Percentiles rank a stretch among this genome's conserved stretches.
Evolutionary conservation across 2,329 filamentous ascomycete species (phyloP).

Genomic region (Daldinia sp.): DNA sequence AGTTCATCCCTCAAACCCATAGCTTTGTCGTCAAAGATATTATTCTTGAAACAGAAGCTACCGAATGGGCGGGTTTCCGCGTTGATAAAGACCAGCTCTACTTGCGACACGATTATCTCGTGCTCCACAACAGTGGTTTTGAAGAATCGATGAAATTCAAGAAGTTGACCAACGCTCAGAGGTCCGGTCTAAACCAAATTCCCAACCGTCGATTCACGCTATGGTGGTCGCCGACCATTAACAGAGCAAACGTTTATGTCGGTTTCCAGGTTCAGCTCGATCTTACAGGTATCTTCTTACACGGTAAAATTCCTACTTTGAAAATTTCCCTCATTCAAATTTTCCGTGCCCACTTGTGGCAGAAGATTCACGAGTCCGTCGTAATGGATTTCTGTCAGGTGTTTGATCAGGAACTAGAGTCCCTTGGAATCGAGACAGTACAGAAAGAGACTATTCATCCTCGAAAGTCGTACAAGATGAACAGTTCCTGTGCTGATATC

Average conservation of each 20-base stretch:
- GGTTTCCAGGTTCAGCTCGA: slow-evolving; percentile 99
- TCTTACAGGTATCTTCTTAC: slow-evolving; percentile 97
- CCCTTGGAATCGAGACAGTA: slow-evolving; percentile 94
- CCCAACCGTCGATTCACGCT: slow-evolving; percentile 98
- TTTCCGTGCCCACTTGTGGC: slow-evolving; percentile 99
- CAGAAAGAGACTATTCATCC: slow-evolving; percentile 99
- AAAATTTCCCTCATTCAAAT: slow-evolving; percentile 99
- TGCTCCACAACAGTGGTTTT: slow-evolving; percentile 65
- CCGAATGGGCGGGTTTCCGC: slow-evolving; percentile 64
- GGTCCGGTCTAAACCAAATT: slow-evolving; percentile 97
- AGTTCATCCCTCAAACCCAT: slow-evolving; percentile 45
- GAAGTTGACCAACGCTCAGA: slow-evolving; percentile 96
- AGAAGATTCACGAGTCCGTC: slow-evolving; percentile 99
- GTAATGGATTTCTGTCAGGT: slow-evolving; percentile 99
- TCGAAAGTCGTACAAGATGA: slow-evolving; percentile 99
- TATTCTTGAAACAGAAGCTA: slow-evolving; percentile 56
- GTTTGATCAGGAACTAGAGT: slow-evolving; percentile 96
- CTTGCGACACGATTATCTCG: slow-evolving; percentile 61
- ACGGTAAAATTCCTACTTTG: slow-evolving; percentile 97
- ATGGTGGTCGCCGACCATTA: slow-evolving; percentile 97
- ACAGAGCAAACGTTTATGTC: slow-evolving; percentile 96
- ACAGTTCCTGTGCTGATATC: slow-evolving; percentile 98
- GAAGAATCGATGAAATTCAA: slow-evolving; percentile 92
- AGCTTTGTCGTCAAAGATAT: slow-evolving; percentile 58
- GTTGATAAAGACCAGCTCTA: slow-evolving; percentile 65